These are phyloP conservation scores for Amanita jacksonii DNA, from an alignment of 768 basidiomycete genomes.

Conservation along the genomic window DNA sequence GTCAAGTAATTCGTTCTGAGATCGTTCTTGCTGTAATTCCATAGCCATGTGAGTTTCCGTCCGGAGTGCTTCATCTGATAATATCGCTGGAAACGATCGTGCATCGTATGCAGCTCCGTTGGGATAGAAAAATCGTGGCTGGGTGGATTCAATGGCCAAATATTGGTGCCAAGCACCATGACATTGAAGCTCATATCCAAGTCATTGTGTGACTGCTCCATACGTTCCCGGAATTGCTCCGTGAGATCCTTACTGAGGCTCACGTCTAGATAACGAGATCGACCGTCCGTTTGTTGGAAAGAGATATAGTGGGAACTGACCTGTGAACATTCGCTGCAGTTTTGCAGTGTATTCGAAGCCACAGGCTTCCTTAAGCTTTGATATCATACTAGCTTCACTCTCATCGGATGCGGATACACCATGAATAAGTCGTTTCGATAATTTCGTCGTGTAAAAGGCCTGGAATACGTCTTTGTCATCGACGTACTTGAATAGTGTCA, in stretches of 20 bases:
- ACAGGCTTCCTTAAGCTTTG: conserved; percentile 92
- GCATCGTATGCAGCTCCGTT: conserved; percentile 74
- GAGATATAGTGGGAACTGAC: conserved; percentile 24
- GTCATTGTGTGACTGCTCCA: conserved; percentile 79
- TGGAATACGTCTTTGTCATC: conserved; percentile 99
- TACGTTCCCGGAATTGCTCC: conserved; percentile 89
- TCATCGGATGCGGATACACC: conserved; percentile 91
- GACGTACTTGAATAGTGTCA: conserved; percentile 96
- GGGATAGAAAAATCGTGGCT: conserved; percentile 85
- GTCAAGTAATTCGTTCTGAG: conserved; percentile 86
- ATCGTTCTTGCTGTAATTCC: conserved; percentile 98
- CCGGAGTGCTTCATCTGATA: conserved; percentile 93
- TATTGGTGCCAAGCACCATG: conserved; percentile 91
- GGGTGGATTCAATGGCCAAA: conserved; percentile 88
- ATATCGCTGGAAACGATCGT: conserved; percentile 87
- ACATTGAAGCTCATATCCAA: conserved; percentile 86
- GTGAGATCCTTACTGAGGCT: conserved; percentile 92
- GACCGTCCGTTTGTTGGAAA: background rate
- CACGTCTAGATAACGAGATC: conserved; percentile 53
- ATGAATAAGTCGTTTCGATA: conserved; percentile 88
- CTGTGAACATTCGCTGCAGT: conserved; percentile 93
- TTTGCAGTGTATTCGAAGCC: conserved; percentile 98
- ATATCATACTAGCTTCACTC: conserved; percentile 95
- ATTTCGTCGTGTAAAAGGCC: conserved; percentile 91
- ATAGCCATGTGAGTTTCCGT: conserved; percentile 94